These are phyloP conservation scores for Colletotrichum paranaense DNA, from an alignment of 2,329 filamentous ascomycete species.

Conservation along the genomic window DNA sequence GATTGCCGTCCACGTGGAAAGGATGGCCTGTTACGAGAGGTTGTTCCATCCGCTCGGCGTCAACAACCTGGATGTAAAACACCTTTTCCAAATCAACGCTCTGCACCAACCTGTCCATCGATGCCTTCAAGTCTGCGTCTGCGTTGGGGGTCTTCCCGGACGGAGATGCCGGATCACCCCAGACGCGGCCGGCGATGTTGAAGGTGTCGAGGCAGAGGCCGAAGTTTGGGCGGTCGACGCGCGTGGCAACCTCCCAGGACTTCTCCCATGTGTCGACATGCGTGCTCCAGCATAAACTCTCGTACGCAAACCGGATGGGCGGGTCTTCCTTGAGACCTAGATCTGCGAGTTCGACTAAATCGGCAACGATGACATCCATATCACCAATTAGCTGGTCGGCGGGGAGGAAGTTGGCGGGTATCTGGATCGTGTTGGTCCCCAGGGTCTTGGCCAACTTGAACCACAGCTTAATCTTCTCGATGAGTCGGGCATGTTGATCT, in stretches of 20 bases:
- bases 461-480: constrained; percentile 76
- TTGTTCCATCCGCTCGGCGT: constrained; percentile 70
- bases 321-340: constrained; percentile 68
- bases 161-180: constrained; percentile 70
- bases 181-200: constrained; percentile 79
- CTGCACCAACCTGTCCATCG: constrained; percentile 63
- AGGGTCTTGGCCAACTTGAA: constrained; percentile 72
- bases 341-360: constrained; percentile 74
- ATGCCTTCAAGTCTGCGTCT: constrained; percentile 63
- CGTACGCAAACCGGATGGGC: constrained; percentile 76
- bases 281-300: constrained; percentile 79
- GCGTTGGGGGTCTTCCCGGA: constrained; percentile 65
- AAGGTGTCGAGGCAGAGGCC: constrained; percentile 84
- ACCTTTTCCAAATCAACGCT: constrained; percentile 72
- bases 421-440: constrained; percentile 76
- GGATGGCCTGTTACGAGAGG: constrained; percentile 63
- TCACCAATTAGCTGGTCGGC: constrained; percentile 55
- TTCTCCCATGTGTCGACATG: constrained; percentile 77
- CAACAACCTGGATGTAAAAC: constrained; percentile 81
- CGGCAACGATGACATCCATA: constrained; percentile 66
- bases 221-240: constrained; percentile 76
- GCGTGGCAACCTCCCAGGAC: constrained; percentile 74
- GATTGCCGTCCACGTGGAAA: constrained; percentile 64
- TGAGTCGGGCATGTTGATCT: constrained; percentile 62
- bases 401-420: constrained; percentile 77